A percentile compares a stretch with the other conserved stretches of the same genome.
These are phyloP conservation scores for Austroboletus niveus DNA, from an alignment of 1,284 basidiomycete species.

Conservation along the genomic window DNA sequence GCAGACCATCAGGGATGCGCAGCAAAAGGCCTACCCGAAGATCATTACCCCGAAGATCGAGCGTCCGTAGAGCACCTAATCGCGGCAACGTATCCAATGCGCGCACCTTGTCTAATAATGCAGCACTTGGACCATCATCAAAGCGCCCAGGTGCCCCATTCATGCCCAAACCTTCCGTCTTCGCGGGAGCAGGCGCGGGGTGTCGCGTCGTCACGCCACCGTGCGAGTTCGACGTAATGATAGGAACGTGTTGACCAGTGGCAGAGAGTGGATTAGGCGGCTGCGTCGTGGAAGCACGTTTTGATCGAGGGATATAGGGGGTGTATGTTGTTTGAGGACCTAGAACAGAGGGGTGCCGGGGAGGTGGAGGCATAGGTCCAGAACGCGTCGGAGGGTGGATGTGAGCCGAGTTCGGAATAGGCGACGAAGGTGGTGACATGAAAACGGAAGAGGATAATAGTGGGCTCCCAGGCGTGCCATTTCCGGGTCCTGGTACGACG, in stretches of 20 bases:
- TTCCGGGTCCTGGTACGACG: slow-evolving; percentile 42
- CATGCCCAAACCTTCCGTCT: slow-evolving; percentile 2
- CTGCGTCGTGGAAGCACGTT: slow-evolving; percentile 35
- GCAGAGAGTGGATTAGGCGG: slow-evolving; percentile 51
- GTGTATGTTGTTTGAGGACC: slow-evolving; percentile 73
- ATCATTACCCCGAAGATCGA: slow-evolving; percentile 93
- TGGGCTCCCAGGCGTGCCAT: slow-evolving; percentile 3
- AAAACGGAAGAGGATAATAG: slow-evolving; percentile 17
- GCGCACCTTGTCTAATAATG: slow-evolving; percentile 74
- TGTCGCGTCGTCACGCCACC: slow-evolving; percentile 79
- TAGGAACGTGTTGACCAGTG: slow-evolving; percentile 56
- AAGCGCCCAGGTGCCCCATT: slow-evolving; percentile 25
- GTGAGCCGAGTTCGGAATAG: slow-evolving; percentile 19
- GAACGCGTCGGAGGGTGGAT: slow-evolving; percentile 35
- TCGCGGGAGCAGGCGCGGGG: slow-evolving; percentile 23
- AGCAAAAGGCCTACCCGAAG: slow-evolving; percentile 59
- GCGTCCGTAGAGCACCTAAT: slow-evolving; percentile 80
- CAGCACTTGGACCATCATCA: slow-evolving; percentile 64
- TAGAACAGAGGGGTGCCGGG: slow-evolving; percentile 45
- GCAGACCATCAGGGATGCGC: neutral
- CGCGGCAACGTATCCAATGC: slow-evolving; percentile 84
- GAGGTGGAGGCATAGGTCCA: slow-evolving; percentile 55
- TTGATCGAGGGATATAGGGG: slow-evolving; percentile 70
- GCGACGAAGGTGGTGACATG: slow-evolving; percentile 19
- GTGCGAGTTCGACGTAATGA: slow-evolving; percentile 72